Percentiles rank a stretch among this genome's conserved stretches.
These are phyloP conservation scores for Otatea glauca DNA, from an alignment of 176 grass and related monocot species.

Conservation along the genomic window DNA sequence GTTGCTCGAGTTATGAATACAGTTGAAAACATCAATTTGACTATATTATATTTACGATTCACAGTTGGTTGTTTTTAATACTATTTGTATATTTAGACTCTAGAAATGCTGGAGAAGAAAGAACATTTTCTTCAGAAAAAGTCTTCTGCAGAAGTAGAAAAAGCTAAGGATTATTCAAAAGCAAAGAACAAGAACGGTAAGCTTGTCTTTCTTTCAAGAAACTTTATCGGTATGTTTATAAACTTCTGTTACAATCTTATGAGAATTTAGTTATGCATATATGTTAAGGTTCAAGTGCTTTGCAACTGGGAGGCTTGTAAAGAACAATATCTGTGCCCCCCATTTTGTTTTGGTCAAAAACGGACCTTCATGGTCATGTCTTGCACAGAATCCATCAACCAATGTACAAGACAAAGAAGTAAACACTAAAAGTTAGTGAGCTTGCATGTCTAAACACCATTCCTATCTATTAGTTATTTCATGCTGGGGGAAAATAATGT, in stretches of 20 bases:
- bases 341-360: conserved; percentile 7
- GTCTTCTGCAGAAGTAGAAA: conserved; percentile 59
- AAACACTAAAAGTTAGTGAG: conserved; percentile 9
- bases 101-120: conserved; percentile 77
- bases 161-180: conserved; percentile 75
- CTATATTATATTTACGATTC: conserved; percentile 20
- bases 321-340: background rate
- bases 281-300: conserved; percentile 18
- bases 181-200: conserved; percentile 73
- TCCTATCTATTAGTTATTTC: background rate
- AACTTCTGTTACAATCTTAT: background rate
- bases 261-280: background rate
- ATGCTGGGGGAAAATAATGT: background rate
- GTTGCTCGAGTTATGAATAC: background rate
- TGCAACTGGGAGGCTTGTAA: background rate
- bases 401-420: background rate
- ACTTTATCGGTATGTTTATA: background rate
- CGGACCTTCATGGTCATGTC: background rate
- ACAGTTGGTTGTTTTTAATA: background rate
- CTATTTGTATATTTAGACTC: conserved; percentile 31
- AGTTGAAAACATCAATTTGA: conserved; percentile 8
- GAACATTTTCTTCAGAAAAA: conserved; percentile 69
- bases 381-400: background rate
- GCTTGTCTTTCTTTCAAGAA: conserved; percentile 5
- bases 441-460: background rate